These are phyloP conservation scores for Eudorina sp. DNA, from an alignment of 139 green algal genomes.

Conservation along the genomic window DNA sequence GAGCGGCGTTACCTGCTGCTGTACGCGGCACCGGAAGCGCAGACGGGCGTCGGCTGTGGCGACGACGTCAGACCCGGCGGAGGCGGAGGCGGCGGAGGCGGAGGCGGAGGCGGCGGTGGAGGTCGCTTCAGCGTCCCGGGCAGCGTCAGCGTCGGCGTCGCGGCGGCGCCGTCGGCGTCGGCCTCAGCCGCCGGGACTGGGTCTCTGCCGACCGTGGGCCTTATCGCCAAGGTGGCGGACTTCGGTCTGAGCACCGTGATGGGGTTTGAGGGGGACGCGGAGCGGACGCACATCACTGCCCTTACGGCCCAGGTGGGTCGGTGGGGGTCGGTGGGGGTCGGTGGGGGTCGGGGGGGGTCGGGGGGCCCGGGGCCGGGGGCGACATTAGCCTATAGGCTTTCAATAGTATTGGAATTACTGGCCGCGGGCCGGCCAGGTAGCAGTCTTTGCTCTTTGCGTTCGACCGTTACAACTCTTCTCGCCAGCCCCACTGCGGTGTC, in stretches of 20 bases:
- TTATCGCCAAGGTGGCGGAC: conserved; percentile 25
- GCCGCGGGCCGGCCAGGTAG: too few species aligned
- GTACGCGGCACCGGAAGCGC: neutral
- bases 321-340: neutral
- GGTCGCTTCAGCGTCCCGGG: neutral
- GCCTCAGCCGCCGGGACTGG: neutral
- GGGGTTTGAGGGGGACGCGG: conserved; percentile 26
- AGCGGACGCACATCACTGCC: conserved; percentile 20
- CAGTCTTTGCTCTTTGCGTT: too few species aligned
- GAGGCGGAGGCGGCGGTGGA: neutral
- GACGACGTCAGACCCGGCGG: neutral
- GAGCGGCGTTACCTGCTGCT: neutral
- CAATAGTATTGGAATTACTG: too few species aligned
- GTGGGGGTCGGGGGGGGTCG: too few species aligned
- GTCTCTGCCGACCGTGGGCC: neutral
- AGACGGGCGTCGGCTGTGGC: neutral
- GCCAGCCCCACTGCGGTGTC: too few species aligned
- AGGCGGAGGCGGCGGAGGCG: neutral
- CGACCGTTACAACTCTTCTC: too few species aligned
- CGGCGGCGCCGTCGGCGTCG: too few species aligned
- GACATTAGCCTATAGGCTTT: too few species aligned
- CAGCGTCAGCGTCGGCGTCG: neutral
- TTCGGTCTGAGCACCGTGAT: conserved; percentile 33
- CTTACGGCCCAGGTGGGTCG: conserved; percentile 13
- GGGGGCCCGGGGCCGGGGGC: too few species aligned